Base-by-base conservation (phyloP, 805 yeast genomes). In the Kazachstania viticola region DNA sequence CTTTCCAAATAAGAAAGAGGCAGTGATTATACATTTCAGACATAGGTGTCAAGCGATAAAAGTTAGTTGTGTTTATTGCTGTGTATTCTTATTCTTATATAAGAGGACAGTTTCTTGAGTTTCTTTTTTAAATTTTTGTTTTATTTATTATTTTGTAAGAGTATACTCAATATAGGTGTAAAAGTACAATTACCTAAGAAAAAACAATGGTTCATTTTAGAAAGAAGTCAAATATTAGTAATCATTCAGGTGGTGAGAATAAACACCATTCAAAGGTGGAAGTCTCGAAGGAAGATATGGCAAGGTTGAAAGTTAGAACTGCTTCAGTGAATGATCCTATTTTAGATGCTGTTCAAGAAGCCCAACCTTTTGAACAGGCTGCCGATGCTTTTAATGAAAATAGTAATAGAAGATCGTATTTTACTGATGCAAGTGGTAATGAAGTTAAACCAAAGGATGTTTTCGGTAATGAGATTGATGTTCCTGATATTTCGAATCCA, bases 401-500 rank as follows among this genome's bases (percentile, higher is more conserved):
- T 37, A 49, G 44, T 41, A 51, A 47, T 48, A 55, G 55, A 46
- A 58, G 57, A 62, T 55, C 68, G 35, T 55, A 54, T 31, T 46
- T 53, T 24, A 41, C 48, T 4, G 40, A 38, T 2, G 49, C 44
- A 8, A 73, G 70, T 18, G 64, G 70, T 29, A 65, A 63, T 26
- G 75, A 75, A 18, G 25, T 23, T 9, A 7, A 8, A n/a, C 35
- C 53, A 17, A 43, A 46, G 44, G 99, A 91, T 55, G 75, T 83
- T 27, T 88, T 87, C 56, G 99, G 99, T 14, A 71, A 71, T 37
- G 73, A 78, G 5, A 91, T 91, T 48, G 52, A 51, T 3, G 73
- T 73, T 41, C 81, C 93, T 6, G 99, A 91, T 54, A 67, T 79
- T 44, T 83, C 94, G 24, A 91, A 91, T 53, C 99, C 99, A 18